Evolutionary conservation across 2,329 filamentous ascomycete genomes (phyloP).

Genomic region (Clonostachys byssicola): DNA sequence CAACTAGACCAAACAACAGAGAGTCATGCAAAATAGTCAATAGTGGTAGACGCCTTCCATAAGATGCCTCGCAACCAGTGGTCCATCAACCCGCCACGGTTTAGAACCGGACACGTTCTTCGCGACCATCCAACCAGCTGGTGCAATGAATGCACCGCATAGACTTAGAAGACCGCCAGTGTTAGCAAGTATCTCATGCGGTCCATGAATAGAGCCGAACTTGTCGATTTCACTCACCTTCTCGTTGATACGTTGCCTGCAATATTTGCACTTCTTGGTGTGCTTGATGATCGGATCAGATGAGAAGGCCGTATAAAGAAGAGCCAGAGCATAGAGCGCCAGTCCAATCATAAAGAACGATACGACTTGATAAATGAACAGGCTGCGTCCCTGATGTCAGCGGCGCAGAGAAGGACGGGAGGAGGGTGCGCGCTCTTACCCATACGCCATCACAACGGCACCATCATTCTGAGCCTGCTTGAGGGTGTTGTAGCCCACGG

Average conservation of each 20-base stretch:
- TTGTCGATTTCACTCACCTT: conserved; percentile 42
- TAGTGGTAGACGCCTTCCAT: background rate
- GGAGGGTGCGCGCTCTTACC: conserved; percentile 32
- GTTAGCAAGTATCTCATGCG: conserved; percentile 3
- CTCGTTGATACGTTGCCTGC: conserved; percentile 57
- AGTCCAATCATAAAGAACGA: conserved; percentile 64
- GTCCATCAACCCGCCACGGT: too few relatives aligned
- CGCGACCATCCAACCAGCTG: conserved; percentile 46
- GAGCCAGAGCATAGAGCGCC: conserved; percentile 60
- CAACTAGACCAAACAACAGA: background rate
- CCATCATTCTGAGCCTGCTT: conserved; percentile 66
- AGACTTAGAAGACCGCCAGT: conserved; percentile 20
- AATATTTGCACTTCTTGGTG: conserved; percentile 65
- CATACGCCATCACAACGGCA: conserved; percentile 69
- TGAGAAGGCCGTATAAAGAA: conserved; percentile 55
- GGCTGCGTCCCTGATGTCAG: conserved; percentile 21
- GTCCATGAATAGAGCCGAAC: background rate
- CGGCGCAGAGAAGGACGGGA: background rate
- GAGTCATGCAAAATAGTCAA: background rate
- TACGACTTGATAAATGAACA: conserved; percentile 60
- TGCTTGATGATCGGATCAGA: conserved; percentile 69
- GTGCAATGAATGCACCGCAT: conserved; percentile 43
- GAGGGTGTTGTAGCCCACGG: conserved; percentile 64
- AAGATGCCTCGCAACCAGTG: too few relatives aligned
- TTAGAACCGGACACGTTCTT: conserved; percentile 22